Evolutionary conservation across 345 rosid species (phyloP), one percentile per base, ranked within the genome.

Genomic region (Erysimum cheiranthoides): DNA sequence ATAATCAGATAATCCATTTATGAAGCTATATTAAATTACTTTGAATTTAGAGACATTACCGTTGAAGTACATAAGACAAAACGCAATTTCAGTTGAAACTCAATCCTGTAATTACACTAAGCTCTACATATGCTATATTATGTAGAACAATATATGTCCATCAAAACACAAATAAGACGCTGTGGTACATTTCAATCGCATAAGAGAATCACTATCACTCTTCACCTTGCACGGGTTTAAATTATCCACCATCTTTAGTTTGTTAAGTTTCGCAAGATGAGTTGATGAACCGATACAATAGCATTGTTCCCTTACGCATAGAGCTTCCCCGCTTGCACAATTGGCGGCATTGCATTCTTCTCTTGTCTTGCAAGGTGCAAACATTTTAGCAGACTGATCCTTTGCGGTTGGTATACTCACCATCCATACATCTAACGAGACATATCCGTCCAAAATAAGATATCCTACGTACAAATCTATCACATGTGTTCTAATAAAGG

Each of bases 261-360:
- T 53, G 16, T 14, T 68, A 52, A 21, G 21, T 51, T 66, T 51
- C 25, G 10, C 34, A 66, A 68, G 27, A 27, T 38, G 28, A 38
- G 3, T 27, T 27, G 61, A 68, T 38, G 51, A 52, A 25, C 72
- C 16, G 16, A 68, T 38, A 38, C 61, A 68, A 27, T 68, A 61
- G 3, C 72, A 38, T 27, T 52, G 14, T 53, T n/a, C 49, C 16
- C 61, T 67, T 36, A 21, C 25, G 60, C 71, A 50, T 52, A 51
- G 61, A 36, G 71, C 71, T 51, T 51, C 27, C 10, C 49, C 11
- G 14, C 71, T 36, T 52, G 25, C 60, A 3, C 71, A 51, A 51
- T 67, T 67, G 71, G 61, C 14, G 36, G 71, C 61, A 36, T 52
- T 58, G 30, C 72, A 52, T 52, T 68, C 38, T 27, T 68, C 38